Evolutionary conservation across 2,329 filamentous ascomycete genomes (phyloP).

Genomic region (Microcyclosporella mali): DNA sequence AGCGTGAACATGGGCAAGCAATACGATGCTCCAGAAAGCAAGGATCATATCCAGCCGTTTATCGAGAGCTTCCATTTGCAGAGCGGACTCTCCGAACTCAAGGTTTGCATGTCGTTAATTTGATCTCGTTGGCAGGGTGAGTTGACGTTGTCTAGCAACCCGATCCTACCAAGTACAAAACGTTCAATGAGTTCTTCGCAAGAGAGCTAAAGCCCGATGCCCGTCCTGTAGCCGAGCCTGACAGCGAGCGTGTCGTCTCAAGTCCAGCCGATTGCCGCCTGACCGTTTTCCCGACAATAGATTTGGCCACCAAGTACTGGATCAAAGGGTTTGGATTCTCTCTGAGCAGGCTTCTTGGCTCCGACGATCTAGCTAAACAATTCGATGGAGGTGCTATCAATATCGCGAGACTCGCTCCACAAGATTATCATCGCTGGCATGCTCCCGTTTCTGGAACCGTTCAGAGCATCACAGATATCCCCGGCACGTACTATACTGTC

Average conservation of each 20-base stretch:
- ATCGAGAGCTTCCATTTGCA: constrained; percentile 36
- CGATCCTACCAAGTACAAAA: constrained; percentile 35
- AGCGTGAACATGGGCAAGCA: constrained; percentile 37
- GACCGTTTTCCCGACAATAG: constrained; percentile 35
- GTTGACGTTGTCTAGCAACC: constrained; percentile 22
- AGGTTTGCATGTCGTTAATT: constrained; percentile 4
- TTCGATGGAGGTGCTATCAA: constrained; percentile 35
- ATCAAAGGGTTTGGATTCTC: constrained; percentile 41
- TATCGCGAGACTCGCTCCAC: constrained; percentile 38
- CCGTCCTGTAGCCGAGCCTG: constrained; percentile 34
- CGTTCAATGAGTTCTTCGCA: constrained; percentile 42
- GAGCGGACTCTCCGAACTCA: constrained; percentile 30
- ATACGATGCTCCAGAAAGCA: constrained; percentile 35
- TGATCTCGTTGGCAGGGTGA: too few species aligned
- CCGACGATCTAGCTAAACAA: constrained; percentile 24
- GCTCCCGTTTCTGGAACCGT: constrained; percentile 32
- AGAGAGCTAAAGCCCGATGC: constrained; percentile 33
- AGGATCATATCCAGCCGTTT: constrained; percentile 37
- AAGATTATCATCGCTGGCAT: constrained; percentile 41
- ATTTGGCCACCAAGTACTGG: constrained; percentile 38
- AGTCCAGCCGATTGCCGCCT: constrained; percentile 37
- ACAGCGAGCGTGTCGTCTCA: constrained; percentile 28
- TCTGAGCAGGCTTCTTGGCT: constrained; percentile 27
- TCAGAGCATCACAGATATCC: constrained; percentile 33
- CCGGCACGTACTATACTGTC: constrained; percentile 38